Percentiles rank a stretch among this genome's conserved stretches.
phyloP scores from a whole-genome alignment of 176 grass and related monocot species.

The Oryza rufipogon region DNA sequence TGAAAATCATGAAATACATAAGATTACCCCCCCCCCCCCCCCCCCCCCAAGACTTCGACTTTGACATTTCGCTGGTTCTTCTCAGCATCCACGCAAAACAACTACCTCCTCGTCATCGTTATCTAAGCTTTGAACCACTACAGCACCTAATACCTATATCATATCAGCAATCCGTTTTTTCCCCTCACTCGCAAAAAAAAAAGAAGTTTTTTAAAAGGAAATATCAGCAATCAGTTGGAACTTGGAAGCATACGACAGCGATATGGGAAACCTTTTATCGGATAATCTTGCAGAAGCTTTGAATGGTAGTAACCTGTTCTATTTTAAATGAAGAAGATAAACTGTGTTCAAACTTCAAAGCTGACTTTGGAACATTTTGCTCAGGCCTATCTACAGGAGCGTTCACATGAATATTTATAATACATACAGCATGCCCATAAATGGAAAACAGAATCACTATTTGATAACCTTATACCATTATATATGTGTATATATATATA shows the following conservation, averaged over 20 bases:
- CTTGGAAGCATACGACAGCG: conserved; percentile 5
- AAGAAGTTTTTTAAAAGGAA: background rate
- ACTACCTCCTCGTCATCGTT: background rate
- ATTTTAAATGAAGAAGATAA: conserved; percentile 3
- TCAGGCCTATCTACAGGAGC: background rate
- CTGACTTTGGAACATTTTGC: background rate
- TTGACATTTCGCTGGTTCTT: background rate
- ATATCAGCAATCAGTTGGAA: background rate
- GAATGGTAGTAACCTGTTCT: background rate
- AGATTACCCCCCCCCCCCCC: background rate
- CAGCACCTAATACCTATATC: background rate
- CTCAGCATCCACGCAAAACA: conserved; percentile 1
- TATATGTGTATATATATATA: background rate
- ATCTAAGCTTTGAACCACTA: conserved; percentile 18
- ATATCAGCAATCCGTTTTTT: background rate
- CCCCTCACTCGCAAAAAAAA: background rate
- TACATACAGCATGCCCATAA: background rate
- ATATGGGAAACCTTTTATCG: conserved; percentile 14
- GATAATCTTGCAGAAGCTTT: conserved; percentile 17
- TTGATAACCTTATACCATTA: background rate
- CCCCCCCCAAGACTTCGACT: background rate
- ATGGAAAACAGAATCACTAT: background rate
- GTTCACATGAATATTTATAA: background rate
- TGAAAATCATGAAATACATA: background rate
- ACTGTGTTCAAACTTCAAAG: background rate